A percentile compares a stretch with the other conserved stretches of the same genome.
Conservation (phyloP, 192 early-diverging fungal species). For the Coemansia sp. region DNA sequence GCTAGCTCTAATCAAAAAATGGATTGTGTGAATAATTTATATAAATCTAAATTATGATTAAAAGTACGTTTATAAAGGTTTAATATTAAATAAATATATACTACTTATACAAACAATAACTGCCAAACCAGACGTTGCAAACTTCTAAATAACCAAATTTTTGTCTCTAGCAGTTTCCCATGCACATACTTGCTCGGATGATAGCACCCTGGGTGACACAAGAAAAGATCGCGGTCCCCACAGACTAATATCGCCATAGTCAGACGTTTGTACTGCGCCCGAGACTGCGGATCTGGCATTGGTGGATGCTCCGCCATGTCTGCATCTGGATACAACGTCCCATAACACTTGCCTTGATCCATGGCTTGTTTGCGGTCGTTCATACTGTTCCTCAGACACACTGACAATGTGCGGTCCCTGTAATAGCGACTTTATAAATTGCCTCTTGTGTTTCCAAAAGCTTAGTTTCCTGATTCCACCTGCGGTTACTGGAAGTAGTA, state of each 20-base stretch:
- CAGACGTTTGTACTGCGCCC: too few species aligned
- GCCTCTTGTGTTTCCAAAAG: constrained; percentile 41
- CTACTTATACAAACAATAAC: too few species aligned
- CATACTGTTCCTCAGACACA: too few species aligned
- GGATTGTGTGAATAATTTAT: constrained; percentile 9
- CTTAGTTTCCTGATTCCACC: constrained; percentile 32
- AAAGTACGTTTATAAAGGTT: neutral
- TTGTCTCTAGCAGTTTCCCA: neutral
- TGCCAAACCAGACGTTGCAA: too few species aligned
- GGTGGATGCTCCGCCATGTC: too few species aligned
- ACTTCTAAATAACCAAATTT: too few species aligned
- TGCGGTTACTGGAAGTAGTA: constrained; percentile 26
- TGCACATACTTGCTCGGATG: neutral
- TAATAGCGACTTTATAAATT: constrained; percentile 23
- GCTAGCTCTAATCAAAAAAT: constrained; percentile 15
- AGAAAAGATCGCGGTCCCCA: neutral
- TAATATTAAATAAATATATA: too few species aligned
- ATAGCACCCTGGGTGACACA: neutral
- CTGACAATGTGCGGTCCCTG: constrained; percentile 20
- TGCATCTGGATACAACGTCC: too few species aligned
- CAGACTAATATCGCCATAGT: neutral
- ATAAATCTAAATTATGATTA: neutral
- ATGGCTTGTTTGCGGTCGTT: too few species aligned
- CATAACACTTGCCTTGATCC: too few species aligned
- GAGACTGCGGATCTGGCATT: too few species aligned